Conservation (phyloP, 139 green algal genomes). For the Cymbomonas tetramitiformis region DNA sequence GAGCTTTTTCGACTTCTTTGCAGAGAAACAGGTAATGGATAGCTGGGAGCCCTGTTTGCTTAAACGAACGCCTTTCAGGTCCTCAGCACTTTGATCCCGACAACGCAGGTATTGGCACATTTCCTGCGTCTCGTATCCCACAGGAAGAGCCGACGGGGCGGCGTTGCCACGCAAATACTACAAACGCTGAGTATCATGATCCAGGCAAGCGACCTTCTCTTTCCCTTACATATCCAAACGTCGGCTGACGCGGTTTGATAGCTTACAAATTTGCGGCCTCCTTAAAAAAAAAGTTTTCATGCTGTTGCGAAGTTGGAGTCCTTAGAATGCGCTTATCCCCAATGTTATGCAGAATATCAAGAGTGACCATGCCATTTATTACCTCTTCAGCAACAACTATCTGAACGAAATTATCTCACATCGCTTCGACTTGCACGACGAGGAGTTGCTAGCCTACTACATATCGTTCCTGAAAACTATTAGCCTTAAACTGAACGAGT, state of each 20-base stretch:
- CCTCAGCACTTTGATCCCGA: too few species aligned
- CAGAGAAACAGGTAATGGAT: too few species aligned
- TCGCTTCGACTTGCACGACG: slow-evolving; percentile 85
- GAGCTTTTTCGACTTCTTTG: slow-evolving; percentile 85
- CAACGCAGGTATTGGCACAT: slow-evolving; percentile 72
- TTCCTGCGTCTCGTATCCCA: slow-evolving; percentile 71
- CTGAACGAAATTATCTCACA: slow-evolving; percentile 84
- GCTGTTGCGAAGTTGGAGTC: too few species aligned
- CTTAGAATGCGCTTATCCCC: too few species aligned
- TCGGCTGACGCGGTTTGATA: too few species aligned
- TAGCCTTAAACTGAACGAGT: slow-evolving; percentile 68
- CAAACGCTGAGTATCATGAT: too few species aligned
- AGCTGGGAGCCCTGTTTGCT: too few species aligned
- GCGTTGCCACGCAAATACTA: slow-evolving; percentile 52
- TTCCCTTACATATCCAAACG: too few species aligned
- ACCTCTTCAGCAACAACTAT: slow-evolving; percentile 92
- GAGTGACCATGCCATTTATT: slow-evolving; percentile 71
- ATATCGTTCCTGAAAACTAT: slow-evolving; percentile 94
- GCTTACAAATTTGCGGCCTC: too few species aligned
- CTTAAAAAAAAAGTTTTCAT: too few species aligned
- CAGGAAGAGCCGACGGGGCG: slow-evolving; percentile 47
- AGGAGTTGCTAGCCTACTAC: slow-evolving; percentile 92
- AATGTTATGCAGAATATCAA: slow-evolving; percentile 93
- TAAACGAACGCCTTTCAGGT: too few species aligned
- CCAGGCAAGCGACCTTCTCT: too few species aligned